Percentiles rank a stretch among this genome's conserved stretches.
Conservation (phyloP, 1,284 basidiomycete genomes). For the Ceratobasidium sp. region DNA sequence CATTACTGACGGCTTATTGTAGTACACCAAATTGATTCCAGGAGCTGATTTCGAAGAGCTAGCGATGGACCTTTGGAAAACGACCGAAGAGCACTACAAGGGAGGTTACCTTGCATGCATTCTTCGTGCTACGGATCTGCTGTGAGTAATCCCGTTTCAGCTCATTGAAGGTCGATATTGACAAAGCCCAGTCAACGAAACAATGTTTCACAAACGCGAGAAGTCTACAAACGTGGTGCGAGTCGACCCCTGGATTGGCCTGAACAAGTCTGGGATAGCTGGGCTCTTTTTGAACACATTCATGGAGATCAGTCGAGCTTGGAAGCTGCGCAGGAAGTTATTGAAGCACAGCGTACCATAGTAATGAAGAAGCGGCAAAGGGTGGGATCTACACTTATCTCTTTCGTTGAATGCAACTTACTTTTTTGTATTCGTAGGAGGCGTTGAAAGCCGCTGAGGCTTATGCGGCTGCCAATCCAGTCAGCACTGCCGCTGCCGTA, state of each 20-base stretch:
- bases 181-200: conserved; percentile 58
- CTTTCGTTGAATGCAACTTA: conserved; percentile 46
- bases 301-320: conserved; percentile 76
- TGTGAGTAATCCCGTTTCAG: conserved; percentile 55
- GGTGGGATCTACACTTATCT: conserved; percentile 52
- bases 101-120: conserved; percentile 74
- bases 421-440: conserved; percentile 60
- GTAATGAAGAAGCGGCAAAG: conserved; percentile 70
- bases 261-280: conserved; percentile 88
- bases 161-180: neutral
- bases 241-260: conserved; percentile 86
- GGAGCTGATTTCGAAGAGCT: conserved; percentile 61
- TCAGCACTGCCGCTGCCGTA: conserved; percentile 39
- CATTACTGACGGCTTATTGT: neutral
- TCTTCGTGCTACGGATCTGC: conserved; percentile 68
- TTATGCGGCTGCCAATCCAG: conserved; percentile 46
- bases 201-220: conserved; percentile 65
- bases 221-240: conserved; percentile 67
- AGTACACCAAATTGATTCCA: conserved; percentile 44
- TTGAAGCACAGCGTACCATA: conserved; percentile 70
- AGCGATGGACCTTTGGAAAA: conserved; percentile 66
- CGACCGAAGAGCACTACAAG: conserved; percentile 68
- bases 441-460: conserved; percentile 56
- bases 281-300: conserved; percentile 83
- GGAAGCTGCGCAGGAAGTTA: conserved; percentile 68